A percentile compares a stretch with the other conserved stretches of the same genome.
Evolutionary conservation across 2,329 filamentous ascomycete genomes (phyloP).

Genomic region (Cladosporium halotolerans): DNA sequence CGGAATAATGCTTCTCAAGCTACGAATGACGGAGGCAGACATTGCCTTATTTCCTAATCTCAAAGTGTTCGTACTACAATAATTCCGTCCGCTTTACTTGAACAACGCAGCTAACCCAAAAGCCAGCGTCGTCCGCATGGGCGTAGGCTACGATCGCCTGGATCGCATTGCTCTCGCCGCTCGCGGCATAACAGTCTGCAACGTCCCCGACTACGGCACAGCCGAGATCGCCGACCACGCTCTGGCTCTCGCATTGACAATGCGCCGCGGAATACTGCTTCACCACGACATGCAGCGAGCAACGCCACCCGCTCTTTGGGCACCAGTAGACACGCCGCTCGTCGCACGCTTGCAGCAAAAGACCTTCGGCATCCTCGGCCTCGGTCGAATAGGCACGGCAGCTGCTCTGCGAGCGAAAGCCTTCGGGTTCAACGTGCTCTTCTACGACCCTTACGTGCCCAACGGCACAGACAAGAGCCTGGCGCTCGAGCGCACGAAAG

Average conservation of each 20-base stretch:
- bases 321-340: conserved; percentile 23
- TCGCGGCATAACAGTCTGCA: conserved; percentile 23
- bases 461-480: conserved; percentile 29
- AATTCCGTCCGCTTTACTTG: no score
- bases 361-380: conserved; percentile 26
- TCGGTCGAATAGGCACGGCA: conserved; percentile 28
- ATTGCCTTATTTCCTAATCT: conserved; percentile 25
- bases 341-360: conserved; percentile 22
- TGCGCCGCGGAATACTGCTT: conserved; percentile 26
- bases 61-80: conserved; percentile 22
- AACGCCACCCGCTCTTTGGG: conserved; percentile 26
- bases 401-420: conserved; percentile 27
- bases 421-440: conserved; percentile 27
- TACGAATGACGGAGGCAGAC: conserved; percentile 23
- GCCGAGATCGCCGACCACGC: conserved; percentile 29
- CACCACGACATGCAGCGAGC: conserved; percentile 28
- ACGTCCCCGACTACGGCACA: conserved; percentile 29
- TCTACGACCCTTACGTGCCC: conserved; percentile 29
- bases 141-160: conserved; percentile 28
- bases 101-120: background rate
- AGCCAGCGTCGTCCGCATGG: conserved; percentile 27
- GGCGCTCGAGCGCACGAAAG: conserved; percentile 25
- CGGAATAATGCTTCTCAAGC: conserved; percentile 27
- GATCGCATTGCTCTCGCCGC: conserved; percentile 24
- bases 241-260: conserved; percentile 23